Evolutionary conservation across 2,329 filamentous ascomycete genomes (phyloP).

Genomic region (Emergomyces pasteurianus): DNA sequence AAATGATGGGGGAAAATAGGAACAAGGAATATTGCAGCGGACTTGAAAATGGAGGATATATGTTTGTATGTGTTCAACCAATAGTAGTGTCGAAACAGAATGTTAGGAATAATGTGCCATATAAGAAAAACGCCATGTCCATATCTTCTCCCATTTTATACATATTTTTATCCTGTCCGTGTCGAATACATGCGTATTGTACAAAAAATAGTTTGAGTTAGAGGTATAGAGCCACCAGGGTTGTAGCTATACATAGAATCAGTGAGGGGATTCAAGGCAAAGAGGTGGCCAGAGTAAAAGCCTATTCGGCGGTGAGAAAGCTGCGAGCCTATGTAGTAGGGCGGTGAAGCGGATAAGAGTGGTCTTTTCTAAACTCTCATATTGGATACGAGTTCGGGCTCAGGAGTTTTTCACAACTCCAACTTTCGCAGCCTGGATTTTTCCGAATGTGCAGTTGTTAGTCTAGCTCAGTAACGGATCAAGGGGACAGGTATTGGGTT

Average conservation of each 20-base stretch:
- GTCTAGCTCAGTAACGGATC: slow-evolving; percentile 3
- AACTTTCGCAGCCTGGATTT: slow-evolving; percentile 65
- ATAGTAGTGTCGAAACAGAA: neutral
- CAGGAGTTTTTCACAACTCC: slow-evolving; percentile 78
- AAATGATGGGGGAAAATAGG: slow-evolving; percentile 6
- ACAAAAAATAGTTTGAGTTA: neutral
- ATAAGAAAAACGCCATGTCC: slow-evolving; percentile 1
- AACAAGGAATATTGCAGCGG: slow-evolving; percentile 5
- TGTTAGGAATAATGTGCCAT: neutral
- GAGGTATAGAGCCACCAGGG: neutral
- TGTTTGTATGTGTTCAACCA: neutral
- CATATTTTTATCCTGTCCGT: neutral
- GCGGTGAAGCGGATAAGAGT: neutral
- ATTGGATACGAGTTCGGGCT: slow-evolving; percentile 4
- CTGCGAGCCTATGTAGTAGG: neutral
- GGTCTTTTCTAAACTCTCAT: neutral
- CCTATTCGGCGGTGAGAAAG: neutral
- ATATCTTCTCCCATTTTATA: neutral
- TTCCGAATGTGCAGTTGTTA: slow-evolving; percentile 6
- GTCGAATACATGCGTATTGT: neutral
- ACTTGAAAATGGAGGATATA: neutral
- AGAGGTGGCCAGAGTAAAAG: neutral
- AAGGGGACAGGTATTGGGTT: neutral
- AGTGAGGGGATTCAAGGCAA: neutral
- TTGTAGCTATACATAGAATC: neutral